Evolutionary conservation across 176 grass and related monocot species (phyloP).

Genomic region (Melocanna baccifera): DNA sequence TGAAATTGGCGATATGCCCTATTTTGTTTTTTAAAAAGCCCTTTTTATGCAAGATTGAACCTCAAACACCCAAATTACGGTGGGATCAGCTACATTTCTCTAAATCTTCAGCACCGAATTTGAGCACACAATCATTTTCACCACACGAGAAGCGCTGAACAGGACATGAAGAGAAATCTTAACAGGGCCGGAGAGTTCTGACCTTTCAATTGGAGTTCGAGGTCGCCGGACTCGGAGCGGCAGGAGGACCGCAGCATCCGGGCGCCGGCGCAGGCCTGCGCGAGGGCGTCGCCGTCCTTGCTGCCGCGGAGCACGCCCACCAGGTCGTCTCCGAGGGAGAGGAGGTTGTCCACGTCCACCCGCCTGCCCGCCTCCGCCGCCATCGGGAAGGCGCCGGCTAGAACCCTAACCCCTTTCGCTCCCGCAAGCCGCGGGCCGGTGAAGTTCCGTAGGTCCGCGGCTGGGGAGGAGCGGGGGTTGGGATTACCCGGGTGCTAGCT

Average conservation of each 20-base stretch:
- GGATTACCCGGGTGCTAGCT: neutral
- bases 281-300: slow-evolving; percentile 35
- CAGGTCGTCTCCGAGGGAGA: slow-evolving; percentile 45
- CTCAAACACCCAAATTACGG: neutral
- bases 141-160: neutral
- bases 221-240: slow-evolving; percentile 33
- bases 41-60: slow-evolving; percentile 1
- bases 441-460: neutral
- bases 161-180: neutral
- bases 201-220: slow-evolving; percentile 49
- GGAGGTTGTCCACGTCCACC: slow-evolving; percentile 36
- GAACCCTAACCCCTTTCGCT: slow-evolving; percentile 29
- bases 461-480: neutral
- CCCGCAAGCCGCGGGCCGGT: neutral
- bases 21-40: too few species aligned
- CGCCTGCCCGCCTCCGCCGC: slow-evolving; percentile 34
- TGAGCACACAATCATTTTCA: neutral
- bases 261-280: slow-evolving; percentile 30
- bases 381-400: slow-evolving; percentile 13
- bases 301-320: slow-evolving; percentile 34
- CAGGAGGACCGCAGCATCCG: slow-evolving; percentile 52
- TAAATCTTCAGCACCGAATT: neutral
- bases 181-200: neutral
- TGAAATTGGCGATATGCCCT: neutral
- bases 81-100: neutral